These are phyloP conservation scores for Cicer bijugum DNA, from an alignment of 306 rosid genomes.

Conservation along the genomic window DNA sequence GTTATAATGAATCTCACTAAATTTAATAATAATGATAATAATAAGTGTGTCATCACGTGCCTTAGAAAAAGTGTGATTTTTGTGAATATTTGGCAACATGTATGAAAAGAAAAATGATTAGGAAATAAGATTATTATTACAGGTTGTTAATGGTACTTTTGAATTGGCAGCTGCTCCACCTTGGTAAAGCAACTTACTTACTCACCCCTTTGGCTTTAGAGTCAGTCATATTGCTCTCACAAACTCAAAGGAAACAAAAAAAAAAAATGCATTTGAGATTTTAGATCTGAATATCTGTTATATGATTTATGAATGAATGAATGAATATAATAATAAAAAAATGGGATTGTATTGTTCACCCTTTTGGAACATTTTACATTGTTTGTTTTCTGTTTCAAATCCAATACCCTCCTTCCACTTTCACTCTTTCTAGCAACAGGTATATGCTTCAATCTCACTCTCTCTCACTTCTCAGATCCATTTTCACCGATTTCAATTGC, in stretches of 20 bases:
- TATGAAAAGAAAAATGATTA: no score
- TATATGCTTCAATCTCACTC: conserved; percentile 3
- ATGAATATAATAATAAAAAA: not conserved
- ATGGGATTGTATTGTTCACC: not conserved
- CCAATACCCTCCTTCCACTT: conserved; percentile 13
- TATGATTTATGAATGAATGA: not conserved
- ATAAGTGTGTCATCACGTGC: no score
- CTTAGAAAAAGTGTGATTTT: no score
- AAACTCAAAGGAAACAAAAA: not conserved
- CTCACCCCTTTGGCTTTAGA: no score
- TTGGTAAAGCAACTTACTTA: no score
- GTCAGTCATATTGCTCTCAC: not conserved
- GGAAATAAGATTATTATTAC: no score
- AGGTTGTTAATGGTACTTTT: no score
- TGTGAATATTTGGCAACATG: no score
- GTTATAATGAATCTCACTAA: no score
- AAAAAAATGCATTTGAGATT: not conserved
- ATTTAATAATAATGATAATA: no score
- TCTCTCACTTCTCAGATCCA: conserved; percentile 40
- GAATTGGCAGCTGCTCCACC: no score
- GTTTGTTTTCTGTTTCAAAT: not conserved
- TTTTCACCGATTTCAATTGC: conserved; percentile 34
- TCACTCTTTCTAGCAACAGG: conserved; percentile 27
- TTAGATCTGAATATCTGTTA: not conserved
- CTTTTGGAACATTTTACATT: not conserved